Evolutionary conservation across 305 asterid genomes (phyloP).

Genomic region (Nicotiana rustica): DNA sequence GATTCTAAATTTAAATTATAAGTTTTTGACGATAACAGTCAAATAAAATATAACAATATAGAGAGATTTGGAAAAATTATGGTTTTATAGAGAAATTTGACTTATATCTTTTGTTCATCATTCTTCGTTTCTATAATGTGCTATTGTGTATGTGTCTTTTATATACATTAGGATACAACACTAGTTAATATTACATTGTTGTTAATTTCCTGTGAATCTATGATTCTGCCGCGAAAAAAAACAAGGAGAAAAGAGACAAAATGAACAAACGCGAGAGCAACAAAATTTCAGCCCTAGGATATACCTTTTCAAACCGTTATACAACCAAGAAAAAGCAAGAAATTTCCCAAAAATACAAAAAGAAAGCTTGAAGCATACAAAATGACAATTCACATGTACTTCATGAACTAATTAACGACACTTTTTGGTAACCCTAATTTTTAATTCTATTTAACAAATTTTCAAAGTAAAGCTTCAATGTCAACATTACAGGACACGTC

Average conservation of each 20-base stretch:
- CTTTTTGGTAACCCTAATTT: neutral
- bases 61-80: too few relatives aligned
- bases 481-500: conserved; percentile 26
- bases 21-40: too few relatives aligned
- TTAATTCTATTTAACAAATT: neutral
- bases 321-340: neutral
- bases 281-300: neutral
- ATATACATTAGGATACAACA: too few relatives aligned
- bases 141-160: too few relatives aligned
- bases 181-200: neutral
- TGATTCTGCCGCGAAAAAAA: neutral
- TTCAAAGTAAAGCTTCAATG: neutral
- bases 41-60: too few relatives aligned
- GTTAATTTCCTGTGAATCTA: neutral
- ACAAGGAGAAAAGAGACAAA: neutral
- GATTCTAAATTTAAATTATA: too few relatives aligned
- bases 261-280: neutral
- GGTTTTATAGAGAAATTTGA: too few relatives aligned
- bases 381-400: conserved; percentile 30
- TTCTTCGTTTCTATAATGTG: too few relatives aligned
- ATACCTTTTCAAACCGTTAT: neutral
- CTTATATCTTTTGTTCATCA: too few relatives aligned
- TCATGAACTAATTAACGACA: conserved; percentile 28
- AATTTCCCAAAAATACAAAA: conserved; percentile 7
- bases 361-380: conserved; percentile 15